Base-by-base conservation (phyloP, 2,329 filamentous ascomycete species). In the Fusarium tjaetaba region DNA sequence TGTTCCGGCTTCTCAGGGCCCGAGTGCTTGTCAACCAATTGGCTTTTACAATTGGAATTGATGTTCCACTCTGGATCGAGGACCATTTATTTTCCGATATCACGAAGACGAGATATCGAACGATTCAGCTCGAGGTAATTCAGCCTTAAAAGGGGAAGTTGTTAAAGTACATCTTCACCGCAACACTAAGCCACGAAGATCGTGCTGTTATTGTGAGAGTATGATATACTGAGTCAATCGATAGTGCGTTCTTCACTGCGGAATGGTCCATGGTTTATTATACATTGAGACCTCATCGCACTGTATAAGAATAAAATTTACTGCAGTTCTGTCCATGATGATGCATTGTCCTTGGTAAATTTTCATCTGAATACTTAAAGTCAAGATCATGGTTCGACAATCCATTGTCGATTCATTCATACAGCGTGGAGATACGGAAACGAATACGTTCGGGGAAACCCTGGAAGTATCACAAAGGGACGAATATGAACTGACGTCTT, bases 61-160 rank as follows among this genome's bases (percentile, higher is more conserved):
- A 32, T 38, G 48, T 36, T 60, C 69, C 69, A 71, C 69, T 71
- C 53, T 55, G 24, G 15, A 65, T 65, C 61, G 26, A 55, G 42
- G 46, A 43, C 51, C 30, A 36, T 66, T 61, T 70, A 51, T 65
- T 70, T 56, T 53, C 70, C 53, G 46, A 58, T 46, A 59, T 73
- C 52, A 65, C 52, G 46, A 62, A 69, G 62, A 73, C 70, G 57
- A 70, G 48, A 61, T 57, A 73, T 73, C 70, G 71, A 73, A 73
- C 65, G 71, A 73, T 68, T 48, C 45, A 48, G 39, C 41, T 46
- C 24, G 20, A 20, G 20, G 30, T 48, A 32, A 22, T 67, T 63
- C 62, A 59, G 68, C 65, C 58, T 68, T 53, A 48, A 55, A 55
- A 16, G 32, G 34, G 43, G 43, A 57, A 16, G 56, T 28, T 51